Conservation (phyloP, 192 early-diverging fungal species). For the Rhizophagus sp. region DNA sequence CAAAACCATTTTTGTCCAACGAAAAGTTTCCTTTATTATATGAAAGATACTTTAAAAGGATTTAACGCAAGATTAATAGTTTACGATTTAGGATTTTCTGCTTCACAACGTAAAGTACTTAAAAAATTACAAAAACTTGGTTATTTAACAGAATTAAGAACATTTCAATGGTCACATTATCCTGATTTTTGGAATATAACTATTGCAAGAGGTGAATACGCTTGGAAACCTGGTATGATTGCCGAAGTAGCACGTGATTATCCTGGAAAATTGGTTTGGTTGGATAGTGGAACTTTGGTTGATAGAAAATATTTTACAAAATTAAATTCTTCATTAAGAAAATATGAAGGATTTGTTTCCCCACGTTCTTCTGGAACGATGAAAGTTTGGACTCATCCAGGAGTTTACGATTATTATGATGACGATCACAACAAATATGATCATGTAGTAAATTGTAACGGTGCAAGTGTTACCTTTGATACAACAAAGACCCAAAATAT, state of each 20-base stretch:
- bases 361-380: constrained; percentile 39
- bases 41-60: neutral
- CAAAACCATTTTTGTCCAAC: constrained; percentile 8
- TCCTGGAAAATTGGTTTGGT: constrained; percentile 49
- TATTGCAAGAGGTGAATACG: constrained; percentile 50
- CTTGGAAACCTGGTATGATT: constrained; percentile 53
- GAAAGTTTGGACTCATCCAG: constrained; percentile 46
- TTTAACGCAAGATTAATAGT: constrained; percentile 38
- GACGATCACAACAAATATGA: constrained; percentile 34
- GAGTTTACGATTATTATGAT: constrained; percentile 45
- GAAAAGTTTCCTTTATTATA: neutral
- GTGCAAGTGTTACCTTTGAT: constrained; percentile 51
- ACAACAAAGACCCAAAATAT: constrained; percentile 37
- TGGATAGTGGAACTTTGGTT: constrained; percentile 45
- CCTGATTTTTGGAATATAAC: constrained; percentile 51
- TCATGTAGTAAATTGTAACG: constrained; percentile 45
- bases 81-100: constrained; percentile 52
- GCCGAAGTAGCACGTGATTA: constrained; percentile 36
- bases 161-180: constrained; percentile 44
- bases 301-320: constrained; percentile 29
- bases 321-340: constrained; percentile 41
- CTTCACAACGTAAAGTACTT: constrained; percentile 36
- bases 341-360: constrained; percentile 48
- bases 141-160: constrained; percentile 36
- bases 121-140: constrained; percentile 45